Evolutionary conservation across 768 basidiomycete species (phyloP), one percentile per base, ranked within the genome.

Genomic region (Thelephora aurantiotincta): DNA sequence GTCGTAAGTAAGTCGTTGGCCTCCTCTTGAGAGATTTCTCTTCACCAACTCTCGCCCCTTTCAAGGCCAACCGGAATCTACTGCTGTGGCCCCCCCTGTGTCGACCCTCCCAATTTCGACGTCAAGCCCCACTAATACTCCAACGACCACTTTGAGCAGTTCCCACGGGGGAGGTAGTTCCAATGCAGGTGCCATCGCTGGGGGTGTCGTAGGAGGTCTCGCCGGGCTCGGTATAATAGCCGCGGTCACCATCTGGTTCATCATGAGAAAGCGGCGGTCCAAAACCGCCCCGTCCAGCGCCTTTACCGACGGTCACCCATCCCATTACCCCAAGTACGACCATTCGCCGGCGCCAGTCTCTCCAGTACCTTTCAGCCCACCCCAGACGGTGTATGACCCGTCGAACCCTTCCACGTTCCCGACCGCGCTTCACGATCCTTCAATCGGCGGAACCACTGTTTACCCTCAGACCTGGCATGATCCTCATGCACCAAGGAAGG

Each of bases 131-230:
- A 13, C 6, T 46, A 16, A 30, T n/a, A 43, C 20, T n/a, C 53
- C 52, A 23, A 54, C 58, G 19, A 57, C 60, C 14, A 14, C 30
- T 20, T 43, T 26, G 4, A 14, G 43, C 14, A 34, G 44, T 12
- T 16, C 12, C 16, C 36, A 41, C 34, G 33, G 33, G 1, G 19
- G 33, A 7, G 16, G 45, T 30, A 37, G 9, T 22, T 50, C 51
- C 12, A 63, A 74, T 52, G 68, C 73, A 2, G 78, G 78, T 2
- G 75, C 75, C 16, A 80, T 82, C 34, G 76, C 73, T 0, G 80
- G 80, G 35, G 80, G 81, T n/a, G 73, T 75, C 6, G 66, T 79
- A 5, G 77, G 76, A 3, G 76, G 72, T 12, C 49, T 81, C 0
- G 65, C 74, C 22, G 66, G 59, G n/a, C 48, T 74, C 16, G 70